These are phyloP conservation scores for Cercospora janseana DNA, from an alignment of 2,329 filamentous ascomycete genomes.

Conservation along the genomic window DNA sequence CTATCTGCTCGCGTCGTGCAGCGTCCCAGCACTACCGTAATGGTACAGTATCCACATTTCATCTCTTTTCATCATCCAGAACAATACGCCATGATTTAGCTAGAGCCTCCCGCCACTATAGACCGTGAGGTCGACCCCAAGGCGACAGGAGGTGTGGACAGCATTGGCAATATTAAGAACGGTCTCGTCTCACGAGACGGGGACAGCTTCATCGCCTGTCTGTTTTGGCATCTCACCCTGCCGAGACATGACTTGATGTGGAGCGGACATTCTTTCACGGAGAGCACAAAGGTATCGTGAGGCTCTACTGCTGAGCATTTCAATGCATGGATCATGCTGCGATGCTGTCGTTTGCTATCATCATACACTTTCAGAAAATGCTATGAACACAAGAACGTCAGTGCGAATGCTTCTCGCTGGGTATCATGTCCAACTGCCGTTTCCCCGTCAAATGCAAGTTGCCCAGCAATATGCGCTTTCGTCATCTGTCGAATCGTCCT, in stretches of 20 bases:
- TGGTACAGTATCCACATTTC: not conserved
- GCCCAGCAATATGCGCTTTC: conserved; percentile 3
- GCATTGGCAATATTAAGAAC: conserved; percentile 32
- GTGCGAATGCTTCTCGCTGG: not conserved
- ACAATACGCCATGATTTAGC: conserved; percentile 29
- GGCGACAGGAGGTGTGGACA: conserved; percentile 35
- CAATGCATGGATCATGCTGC: not conserved
- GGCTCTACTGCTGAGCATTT: not conserved
- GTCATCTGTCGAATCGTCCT: conserved; percentile 7
- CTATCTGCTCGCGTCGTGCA: not conserved
- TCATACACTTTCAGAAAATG: too few species aligned
- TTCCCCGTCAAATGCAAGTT: conserved; percentile 1
- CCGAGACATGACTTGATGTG: conserved; percentile 24
- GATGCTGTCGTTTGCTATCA: not conserved
- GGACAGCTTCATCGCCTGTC: conserved; percentile 24
- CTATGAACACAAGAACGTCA: not conserved
- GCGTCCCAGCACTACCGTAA: not conserved
- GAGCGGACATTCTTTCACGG: conserved; percentile 19
- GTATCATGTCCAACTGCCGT: conserved; percentile 1
- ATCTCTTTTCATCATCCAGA: not conserved
- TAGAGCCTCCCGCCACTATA: conserved; percentile 32
- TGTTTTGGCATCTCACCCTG: conserved; percentile 22
- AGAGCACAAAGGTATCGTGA: not conserved
- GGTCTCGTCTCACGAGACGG: conserved; percentile 20
- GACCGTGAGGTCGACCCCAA: conserved; percentile 17